Conservation (phyloP, 495 filamentous ascomycete species). For the Echria macrotheca region DNA sequence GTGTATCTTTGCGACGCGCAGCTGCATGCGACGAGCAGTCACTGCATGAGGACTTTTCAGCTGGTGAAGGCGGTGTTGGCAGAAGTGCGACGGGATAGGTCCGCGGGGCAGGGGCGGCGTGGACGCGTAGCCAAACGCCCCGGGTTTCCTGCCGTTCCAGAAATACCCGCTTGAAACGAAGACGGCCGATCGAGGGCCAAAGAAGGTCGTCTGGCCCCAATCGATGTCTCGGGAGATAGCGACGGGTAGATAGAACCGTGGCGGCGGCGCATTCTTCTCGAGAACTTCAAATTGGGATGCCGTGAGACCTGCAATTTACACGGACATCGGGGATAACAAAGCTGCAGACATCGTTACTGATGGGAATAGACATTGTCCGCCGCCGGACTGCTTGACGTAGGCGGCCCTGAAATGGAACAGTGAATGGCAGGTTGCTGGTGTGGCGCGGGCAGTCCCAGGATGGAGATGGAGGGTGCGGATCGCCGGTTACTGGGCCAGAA, state of each 20-base stretch:
- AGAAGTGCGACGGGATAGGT: neutral
- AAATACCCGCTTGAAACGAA: slow-evolving; percentile 14
- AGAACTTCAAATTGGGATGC: too few species aligned
- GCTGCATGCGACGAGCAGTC: neutral
- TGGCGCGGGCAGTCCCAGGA: neutral
- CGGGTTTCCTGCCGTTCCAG: slow-evolving; percentile 10
- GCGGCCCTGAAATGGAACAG: neutral
- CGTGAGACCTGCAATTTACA: neutral
- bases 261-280: too few species aligned
- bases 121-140: slow-evolving; percentile 6
- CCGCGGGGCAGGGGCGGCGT: neutral
- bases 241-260: too few species aligned
- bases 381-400: neutral
- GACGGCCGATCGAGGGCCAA: neutral
- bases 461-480: slow-evolving; percentile 1
- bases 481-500: slow-evolving; percentile 23
- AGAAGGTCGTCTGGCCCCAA: neutral
- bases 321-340: neutral
- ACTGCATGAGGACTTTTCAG: neutral
- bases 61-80: neutral
- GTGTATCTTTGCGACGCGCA: too few species aligned
- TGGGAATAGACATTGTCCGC: too few species aligned
- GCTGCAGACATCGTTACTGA: too few species aligned
- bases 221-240: neutral
- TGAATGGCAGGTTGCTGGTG: neutral